phyloP scores from a whole-genome alignment of 2,329 filamentous ascomycete genomes.

The Gyromitra esculenta region DNA sequence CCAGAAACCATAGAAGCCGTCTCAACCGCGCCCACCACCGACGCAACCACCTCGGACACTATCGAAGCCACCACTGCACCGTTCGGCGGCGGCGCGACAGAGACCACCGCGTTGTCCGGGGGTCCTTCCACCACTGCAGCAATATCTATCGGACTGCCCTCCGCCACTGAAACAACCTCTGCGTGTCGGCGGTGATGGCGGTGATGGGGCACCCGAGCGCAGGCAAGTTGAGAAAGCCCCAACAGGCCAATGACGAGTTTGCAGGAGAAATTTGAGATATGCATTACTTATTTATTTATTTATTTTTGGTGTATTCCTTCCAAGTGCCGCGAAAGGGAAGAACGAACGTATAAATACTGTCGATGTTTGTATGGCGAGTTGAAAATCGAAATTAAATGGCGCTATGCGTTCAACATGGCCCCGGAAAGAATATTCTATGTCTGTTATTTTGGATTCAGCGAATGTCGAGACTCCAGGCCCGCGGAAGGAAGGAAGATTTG shows the following conservation, averaged over 20 bases:
- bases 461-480: slow-evolving; percentile 40
- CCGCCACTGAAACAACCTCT: neutral
- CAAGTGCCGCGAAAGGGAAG: neutral
- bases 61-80: slow-evolving; percentile 28
- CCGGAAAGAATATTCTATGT: neutral
- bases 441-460: slow-evolving; percentile 9
- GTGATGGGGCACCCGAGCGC: slow-evolving; percentile 25
- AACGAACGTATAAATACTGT: neutral
- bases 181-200: slow-evolving; percentile 22
- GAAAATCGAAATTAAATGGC: neutral
- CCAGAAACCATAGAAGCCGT: neutral
- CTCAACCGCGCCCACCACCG: neutral
- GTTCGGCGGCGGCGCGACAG: slow-evolving; percentile 33
- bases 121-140: slow-evolving; percentile 41
- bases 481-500: slow-evolving; percentile 8
- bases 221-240: slow-evolving; percentile 14
- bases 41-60: neutral
- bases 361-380: neutral
- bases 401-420: slow-evolving; percentile 25
- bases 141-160: neutral
- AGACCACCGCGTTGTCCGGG: slow-evolving; percentile 39
- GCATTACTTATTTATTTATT: slow-evolving; percentile 2
- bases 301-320: neutral
- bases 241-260: slow-evolving; percentile 8
- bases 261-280: slow-evolving; percentile 3